Percentiles rank a stretch among this genome's conserved stretches.
These are phyloP conservation scores for Taphrina flavorubra DNA, from an alignment of 1,139 yeast genomes.

Conservation along the genomic window DNA sequence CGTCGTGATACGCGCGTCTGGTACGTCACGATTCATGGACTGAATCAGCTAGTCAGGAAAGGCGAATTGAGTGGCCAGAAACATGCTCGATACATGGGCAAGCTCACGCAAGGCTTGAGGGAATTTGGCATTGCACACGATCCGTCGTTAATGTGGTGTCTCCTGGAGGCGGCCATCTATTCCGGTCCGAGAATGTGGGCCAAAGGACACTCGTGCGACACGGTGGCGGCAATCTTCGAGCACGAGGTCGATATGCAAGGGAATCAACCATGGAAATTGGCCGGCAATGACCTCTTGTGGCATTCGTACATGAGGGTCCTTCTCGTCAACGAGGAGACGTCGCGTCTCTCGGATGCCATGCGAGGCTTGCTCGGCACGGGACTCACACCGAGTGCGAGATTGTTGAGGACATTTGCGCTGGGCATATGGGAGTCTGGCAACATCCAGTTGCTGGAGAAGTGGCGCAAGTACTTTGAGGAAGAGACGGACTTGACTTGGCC, in stretches of 20 bases:
- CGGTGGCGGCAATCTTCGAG: neutral
- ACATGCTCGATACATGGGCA: constrained; percentile 11
- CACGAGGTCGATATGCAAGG: constrained; percentile 11
- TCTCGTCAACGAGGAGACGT: constrained; percentile 23
- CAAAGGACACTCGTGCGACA: constrained; percentile 1
- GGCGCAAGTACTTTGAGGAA: constrained; percentile 29
- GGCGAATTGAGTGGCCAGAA: constrained; percentile 3
- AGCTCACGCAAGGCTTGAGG: neutral
- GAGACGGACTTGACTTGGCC: constrained; percentile 24
- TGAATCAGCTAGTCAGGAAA: constrained; percentile 12
- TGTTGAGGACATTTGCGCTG: constrained; percentile 16
- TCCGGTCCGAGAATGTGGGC: constrained; percentile 23
- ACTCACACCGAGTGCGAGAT: neutral
- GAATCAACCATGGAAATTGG: constrained; percentile 21
- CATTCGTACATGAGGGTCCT: constrained; percentile 21
- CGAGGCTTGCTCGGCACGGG: constrained; percentile 13
- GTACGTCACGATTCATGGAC: constrained; percentile 9
- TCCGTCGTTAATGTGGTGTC: constrained; percentile 18
- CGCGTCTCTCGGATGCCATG: constrained; percentile 21
- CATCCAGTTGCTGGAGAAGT: constrained; percentile 12
- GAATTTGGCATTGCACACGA: neutral
- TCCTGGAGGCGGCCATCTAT: constrained; percentile 27
- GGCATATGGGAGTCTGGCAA: constrained; percentile 34
- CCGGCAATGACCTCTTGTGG: constrained; percentile 16
- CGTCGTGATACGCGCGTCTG: constrained; percentile 28